Evolutionary conservation across 2,329 filamentous ascomycete species (phyloP), one percentile per base, ranked within the genome.

Genomic region (Ophiostoma sp.): DNA sequence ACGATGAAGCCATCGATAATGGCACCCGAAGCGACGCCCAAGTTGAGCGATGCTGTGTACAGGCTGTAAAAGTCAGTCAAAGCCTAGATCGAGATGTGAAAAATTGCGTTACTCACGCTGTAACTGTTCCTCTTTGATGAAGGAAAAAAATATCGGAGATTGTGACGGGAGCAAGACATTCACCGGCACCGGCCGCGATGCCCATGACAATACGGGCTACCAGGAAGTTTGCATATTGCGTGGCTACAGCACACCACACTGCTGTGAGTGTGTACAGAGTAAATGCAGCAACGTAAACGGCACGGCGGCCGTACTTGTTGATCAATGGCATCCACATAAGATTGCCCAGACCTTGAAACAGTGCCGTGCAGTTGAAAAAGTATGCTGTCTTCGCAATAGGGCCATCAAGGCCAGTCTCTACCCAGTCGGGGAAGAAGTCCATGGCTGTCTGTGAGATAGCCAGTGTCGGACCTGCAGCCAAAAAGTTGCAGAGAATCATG

Each of bases 101-200:
- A 80, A 72, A 82, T 82, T 82, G 13, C 80, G 74, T 31, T n/a
- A 73, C 71, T 44, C 15, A 72, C 71, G 83, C 81, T 82, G 85
- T 86, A 57, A 84, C 77, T 1, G 79, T 76, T 1, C 84, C 84
- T 68, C 85, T 79, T 74, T 87, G 83, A 72, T 87, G 85, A 20
- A 87, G 77, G 75, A 86, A 87, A 76, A 86, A 87, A 39, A 86
- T 76, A 72, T 87, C 85, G 2, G 83, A 78, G 65, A 86, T 84
- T 0, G 83, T 85, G 8, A 84, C 77, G 0, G 84, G 84, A 1
- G 82, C 76, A 74, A 83, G 78, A 0, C 80, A 83, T 74, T 87
- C 85, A 1, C 82, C 85, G 8, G 84, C 82, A 1, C 85, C 85
- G 0, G 84, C 79, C 1, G 81, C 84, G 57, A 86, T 80, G 3